Conservation (phyloP, 768 basidiomycete genomes). For the Infundibulicybe gibba region DNA sequence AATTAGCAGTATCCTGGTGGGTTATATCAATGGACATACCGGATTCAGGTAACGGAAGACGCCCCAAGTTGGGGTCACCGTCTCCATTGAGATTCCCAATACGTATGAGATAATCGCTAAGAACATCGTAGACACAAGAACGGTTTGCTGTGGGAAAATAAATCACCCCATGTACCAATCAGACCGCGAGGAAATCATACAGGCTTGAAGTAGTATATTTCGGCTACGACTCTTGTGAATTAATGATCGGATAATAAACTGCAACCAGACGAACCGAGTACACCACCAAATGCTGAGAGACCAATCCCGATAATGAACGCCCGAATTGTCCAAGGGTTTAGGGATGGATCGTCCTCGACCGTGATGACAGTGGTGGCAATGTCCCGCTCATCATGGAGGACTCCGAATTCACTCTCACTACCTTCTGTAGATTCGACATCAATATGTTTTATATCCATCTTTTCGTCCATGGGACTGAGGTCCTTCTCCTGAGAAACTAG, state of each 20-base stretch:
- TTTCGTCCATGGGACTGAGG: conserved; percentile 23
- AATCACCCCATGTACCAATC: no score
- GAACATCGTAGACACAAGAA: conserved; percentile 50
- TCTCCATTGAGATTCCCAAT: conserved; percentile 44
- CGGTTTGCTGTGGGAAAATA: conserved; percentile 37
- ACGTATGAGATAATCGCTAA: conserved; percentile 47
- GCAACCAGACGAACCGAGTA: conserved; percentile 33
- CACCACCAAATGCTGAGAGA: conserved; percentile 44
- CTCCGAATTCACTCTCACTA: conserved; percentile 22
- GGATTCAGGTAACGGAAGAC: conserved; percentile 50
- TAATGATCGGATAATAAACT: neutral
- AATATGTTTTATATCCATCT: conserved; percentile 22
- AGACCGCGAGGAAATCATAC: conserved; percentile 18
- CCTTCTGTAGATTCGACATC: conserved; percentile 29
- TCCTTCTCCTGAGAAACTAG: conserved; percentile 18
- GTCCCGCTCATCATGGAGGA: conserved; percentile 41
- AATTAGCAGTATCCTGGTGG: neutral
- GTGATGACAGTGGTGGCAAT: conserved; percentile 44
- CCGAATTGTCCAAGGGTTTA: conserved; percentile 46
- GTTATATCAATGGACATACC: conserved; percentile 20
- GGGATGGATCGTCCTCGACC: conserved; percentile 39
- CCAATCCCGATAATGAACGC: conserved; percentile 43
- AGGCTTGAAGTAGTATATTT: conserved; percentile 63
- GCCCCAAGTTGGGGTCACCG: conserved; percentile 40
- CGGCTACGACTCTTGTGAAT: conserved; percentile 27